These are phyloP conservation scores for Metarhizium humberi DNA, from an alignment of 2,329 filamentous ascomycete genomes.

Conservation along the genomic window DNA sequence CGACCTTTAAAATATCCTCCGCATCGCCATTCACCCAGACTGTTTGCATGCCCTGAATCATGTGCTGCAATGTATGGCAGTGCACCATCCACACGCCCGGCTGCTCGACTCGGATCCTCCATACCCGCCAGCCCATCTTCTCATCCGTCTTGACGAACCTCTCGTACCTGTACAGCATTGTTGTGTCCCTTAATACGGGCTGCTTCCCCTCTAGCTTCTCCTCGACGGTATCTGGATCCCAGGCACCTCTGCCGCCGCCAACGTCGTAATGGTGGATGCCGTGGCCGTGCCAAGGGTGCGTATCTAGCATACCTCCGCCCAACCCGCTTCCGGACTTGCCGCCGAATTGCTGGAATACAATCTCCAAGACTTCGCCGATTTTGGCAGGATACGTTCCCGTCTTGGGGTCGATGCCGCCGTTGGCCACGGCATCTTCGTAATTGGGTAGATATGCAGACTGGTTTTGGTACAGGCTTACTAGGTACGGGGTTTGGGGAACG, in stretches of 20 bases:
- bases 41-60: slow-evolving; percentile 37
- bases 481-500: slow-evolving; percentile 4
- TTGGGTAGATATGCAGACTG: slow-evolving; percentile 26
- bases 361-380: slow-evolving; percentile 47
- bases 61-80: slow-evolving; percentile 49
- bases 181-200: slow-evolving; percentile 35
- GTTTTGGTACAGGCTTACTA: slow-evolving; percentile 9
- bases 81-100: slow-evolving; percentile 53
- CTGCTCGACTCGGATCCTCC: slow-evolving; percentile 37
- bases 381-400: slow-evolving; percentile 41
- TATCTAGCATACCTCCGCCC: slow-evolving; percentile 9
- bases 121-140: slow-evolving; percentile 49
- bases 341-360: slow-evolving; percentile 36
- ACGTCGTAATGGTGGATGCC: slow-evolving; percentile 8
- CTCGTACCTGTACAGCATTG: slow-evolving; percentile 47
- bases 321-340: slow-evolving; percentile 21
- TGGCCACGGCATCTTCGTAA: slow-evolving; percentile 37
- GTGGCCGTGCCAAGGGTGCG: slow-evolving; percentile 11
- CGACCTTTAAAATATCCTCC: slow-evolving; percentile 11
- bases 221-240: slow-evolving; percentile 3
- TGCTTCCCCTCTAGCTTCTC: slow-evolving; percentile 3
- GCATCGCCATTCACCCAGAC: slow-evolving; percentile 18
- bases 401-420: slow-evolving; percentile 43
- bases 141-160: slow-evolving; percentile 23
- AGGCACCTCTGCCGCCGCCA: slow-evolving; percentile 9